A percentile compares a stretch with the other conserved stretches of the same genome.
These are phyloP conservation scores for Talaromyces thailandensis DNA, from an alignment of 495 filamentous ascomycete species.

Conservation along the genomic window DNA sequence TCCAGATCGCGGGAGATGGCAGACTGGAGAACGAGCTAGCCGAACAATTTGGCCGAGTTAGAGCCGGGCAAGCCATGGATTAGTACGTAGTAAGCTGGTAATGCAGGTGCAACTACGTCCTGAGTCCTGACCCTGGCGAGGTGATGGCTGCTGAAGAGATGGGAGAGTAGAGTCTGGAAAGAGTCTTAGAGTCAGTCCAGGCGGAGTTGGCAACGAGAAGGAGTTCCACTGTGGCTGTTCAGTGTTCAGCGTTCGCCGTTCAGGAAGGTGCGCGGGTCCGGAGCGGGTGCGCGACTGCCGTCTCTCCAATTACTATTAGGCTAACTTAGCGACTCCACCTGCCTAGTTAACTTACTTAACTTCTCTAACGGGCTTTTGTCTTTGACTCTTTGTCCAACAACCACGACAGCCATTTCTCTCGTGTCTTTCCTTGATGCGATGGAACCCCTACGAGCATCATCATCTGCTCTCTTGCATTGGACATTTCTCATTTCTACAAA, in stretches of 20 bases:
- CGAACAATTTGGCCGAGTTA: background rate
- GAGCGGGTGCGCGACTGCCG: background rate
- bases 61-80: background rate
- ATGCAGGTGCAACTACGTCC: background rate
- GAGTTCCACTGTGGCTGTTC: background rate
- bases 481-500: background rate
- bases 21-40: background rate
- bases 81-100: background rate
- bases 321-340: background rate
- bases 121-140: background rate
- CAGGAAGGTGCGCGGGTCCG: background rate
- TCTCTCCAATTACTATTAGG: background rate
- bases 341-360: too few species aligned
- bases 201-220: background rate
- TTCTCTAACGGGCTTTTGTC: too few species aligned
- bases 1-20: background rate
- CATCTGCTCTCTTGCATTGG: background rate
- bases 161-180: background rate
- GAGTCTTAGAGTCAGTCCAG: background rate
- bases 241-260: background rate
- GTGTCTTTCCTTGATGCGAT: background rate
- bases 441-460: background rate
- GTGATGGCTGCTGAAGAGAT: background rate
- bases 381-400: background rate
- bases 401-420: too few species aligned